Percentiles rank a stretch among this genome's conserved stretches.
phyloP scores from a whole-genome alignment of 75 land plant genomes.

The Cryptomeria japonica region DNA sequence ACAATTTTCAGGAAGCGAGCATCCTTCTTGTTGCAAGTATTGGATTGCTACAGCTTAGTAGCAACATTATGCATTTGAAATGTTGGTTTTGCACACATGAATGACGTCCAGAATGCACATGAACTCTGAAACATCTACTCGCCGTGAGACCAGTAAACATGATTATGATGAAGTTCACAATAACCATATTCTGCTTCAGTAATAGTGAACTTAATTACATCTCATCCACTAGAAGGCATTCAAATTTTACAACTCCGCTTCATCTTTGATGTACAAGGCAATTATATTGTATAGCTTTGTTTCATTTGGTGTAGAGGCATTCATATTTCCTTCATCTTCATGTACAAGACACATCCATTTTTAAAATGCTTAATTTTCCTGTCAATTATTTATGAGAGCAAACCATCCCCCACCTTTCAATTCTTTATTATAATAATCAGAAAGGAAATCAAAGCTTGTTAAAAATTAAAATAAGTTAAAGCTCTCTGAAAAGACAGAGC shows the following conservation, averaged over 20 bases:
- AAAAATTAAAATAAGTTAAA: not conserved
- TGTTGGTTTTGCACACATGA: not conserved
- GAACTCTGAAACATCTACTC: too few relatives aligned
- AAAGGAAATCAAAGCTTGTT: not conserved
- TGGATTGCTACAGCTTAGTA: not conserved
- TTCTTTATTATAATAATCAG: not conserved
- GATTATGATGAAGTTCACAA: not conserved
- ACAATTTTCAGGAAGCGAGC: not conserved
- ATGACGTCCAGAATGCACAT: too few relatives aligned
- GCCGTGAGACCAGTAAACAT: not conserved
- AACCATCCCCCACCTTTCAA: not conserved
- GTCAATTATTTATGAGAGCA: not conserved
- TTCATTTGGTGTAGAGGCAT: not conserved
- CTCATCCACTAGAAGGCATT: not conserved
- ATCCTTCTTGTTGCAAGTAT: not conserved
- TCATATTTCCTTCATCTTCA: not conserved
- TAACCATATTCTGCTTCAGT: not conserved
- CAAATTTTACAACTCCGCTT: not conserved
- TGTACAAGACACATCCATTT: not conserved
- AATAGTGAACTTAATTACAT: not conserved
- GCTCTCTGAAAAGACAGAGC: not conserved
- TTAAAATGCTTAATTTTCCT: not conserved
- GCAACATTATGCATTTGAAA: not conserved
- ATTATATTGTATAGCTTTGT: not conserved
- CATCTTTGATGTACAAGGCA: not conserved